Conservation (phyloP, 805 yeast genomes). For the Candida schatavii region DNA sequence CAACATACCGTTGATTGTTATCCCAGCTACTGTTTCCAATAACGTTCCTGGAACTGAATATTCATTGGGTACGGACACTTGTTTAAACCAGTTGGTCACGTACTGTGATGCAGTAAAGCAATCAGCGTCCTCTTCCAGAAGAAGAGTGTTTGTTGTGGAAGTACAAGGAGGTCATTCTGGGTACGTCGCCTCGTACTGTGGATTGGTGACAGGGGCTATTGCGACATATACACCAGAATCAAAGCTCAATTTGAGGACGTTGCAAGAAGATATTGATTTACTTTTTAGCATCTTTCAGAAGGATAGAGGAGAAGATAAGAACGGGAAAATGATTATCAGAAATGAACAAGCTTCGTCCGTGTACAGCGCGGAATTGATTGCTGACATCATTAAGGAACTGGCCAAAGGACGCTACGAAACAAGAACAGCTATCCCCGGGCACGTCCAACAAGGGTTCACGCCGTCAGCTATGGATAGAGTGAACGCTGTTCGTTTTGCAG, state of each 20-base stretch:
- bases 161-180: constrained; percentile 88
- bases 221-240: constrained; percentile 78
- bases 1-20: constrained; percentile 71
- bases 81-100: constrained; percentile 64
- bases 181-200: constrained; percentile 67
- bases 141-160: constrained; percentile 77
- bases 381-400: constrained; percentile 66
- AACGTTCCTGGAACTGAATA: constrained; percentile 83
- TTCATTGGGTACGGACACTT: constrained; percentile 73
- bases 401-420: constrained; percentile 68
- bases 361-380: constrained; percentile 63
- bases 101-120: constrained; percentile 81
- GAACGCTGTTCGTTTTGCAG: constrained; percentile 67
- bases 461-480: constrained; percentile 80
- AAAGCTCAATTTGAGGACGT: constrained; percentile 54
- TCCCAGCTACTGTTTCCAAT: constrained; percentile 79
- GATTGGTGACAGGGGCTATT: constrained; percentile 68
- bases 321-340: constrained; percentile 68
- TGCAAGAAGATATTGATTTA: constrained; percentile 63
- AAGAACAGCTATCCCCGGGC: constrained; percentile 81
- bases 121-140: constrained; percentile 74
- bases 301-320: constrained; percentile 61
- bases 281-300: constrained; percentile 57
- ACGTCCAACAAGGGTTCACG: constrained; percentile 79
- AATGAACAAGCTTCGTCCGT: constrained; percentile 68